A percentile compares a stretch with the other conserved stretches of the same genome.
Conservation (phyloP, 2,329 filamentous ascomycete genomes). For the Apiospora saccharicola region DNA sequence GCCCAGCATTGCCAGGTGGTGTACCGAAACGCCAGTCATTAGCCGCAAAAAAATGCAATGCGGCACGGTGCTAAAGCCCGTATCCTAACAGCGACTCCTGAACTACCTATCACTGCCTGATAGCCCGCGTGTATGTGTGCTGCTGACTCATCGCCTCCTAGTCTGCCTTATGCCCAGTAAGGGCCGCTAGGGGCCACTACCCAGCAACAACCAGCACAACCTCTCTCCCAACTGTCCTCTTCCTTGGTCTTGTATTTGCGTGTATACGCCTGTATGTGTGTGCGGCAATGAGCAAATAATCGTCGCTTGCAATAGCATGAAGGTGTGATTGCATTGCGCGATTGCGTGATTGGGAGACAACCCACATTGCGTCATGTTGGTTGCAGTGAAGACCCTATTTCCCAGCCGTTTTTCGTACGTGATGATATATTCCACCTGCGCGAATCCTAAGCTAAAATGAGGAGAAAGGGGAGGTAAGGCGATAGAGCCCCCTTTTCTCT, state of each 20-base stretch:
- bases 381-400: background rate
- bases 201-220: background rate
- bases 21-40: slow-evolving; percentile 16
- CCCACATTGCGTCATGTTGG: background rate
- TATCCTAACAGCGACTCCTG: background rate
- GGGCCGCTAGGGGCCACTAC: background rate
- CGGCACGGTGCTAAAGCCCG: background rate
- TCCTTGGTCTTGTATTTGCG: background rate
- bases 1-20: background rate
- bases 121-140: background rate
- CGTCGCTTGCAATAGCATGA: background rate
- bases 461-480: background rate
- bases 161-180: background rate
- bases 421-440: background rate
- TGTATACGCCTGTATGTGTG: background rate
- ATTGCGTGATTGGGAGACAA: background rate
- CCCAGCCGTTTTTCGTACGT: background rate
- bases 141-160: background rate
- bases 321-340: background rate
- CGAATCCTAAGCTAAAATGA: background rate
- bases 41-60: background rate
- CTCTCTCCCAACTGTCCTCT: background rate
- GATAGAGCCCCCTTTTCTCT: background rate
- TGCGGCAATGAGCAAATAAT: background rate
- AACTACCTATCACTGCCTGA: background rate